A percentile compares a stretch with the other conserved stretches of the same genome.
Conservation (phyloP, 257 asterid genomes). For the Solanum sejunctum region DNA sequence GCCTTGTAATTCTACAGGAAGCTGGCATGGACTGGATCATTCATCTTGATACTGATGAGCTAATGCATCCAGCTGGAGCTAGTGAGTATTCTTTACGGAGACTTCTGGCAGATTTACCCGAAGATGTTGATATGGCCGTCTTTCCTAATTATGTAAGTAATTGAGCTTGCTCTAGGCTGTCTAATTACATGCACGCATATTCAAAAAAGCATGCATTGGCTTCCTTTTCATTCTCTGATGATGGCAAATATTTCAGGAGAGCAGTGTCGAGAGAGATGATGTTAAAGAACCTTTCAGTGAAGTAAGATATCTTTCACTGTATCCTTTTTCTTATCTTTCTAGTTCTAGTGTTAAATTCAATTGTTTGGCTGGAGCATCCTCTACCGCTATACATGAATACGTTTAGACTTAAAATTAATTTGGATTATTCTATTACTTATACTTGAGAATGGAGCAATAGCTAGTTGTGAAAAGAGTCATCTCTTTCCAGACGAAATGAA, state of each 20-base stretch:
- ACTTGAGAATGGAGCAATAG: neutral
- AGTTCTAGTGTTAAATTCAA: neutral
- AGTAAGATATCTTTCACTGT: conserved; percentile 9
- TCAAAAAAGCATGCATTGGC: neutral
- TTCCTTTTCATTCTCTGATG: neutral
- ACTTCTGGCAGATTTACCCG: conserved; percentile 23
- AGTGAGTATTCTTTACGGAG: conserved; percentile 23
- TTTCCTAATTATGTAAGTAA: conserved; percentile 39
- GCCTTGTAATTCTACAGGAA: conserved; percentile 13
- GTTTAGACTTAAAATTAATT: neutral
- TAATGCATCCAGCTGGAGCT: conserved; percentile 37
- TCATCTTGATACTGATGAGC: conserved; percentile 47
- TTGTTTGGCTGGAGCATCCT: neutral
- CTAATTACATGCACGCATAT: neutral
- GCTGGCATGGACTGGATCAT: conserved; percentile 49
- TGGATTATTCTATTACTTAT: neutral
- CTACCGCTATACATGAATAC: neutral
- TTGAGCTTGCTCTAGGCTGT: neutral
- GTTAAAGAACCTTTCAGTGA: conserved; percentile 41
- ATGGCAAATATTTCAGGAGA: conserved; percentile 24
- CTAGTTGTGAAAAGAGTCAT: neutral
- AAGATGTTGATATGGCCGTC: conserved; percentile 19
- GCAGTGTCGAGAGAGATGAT: conserved; percentile 34
- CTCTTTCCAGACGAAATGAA: neutral
- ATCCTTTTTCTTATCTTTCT: neutral